These are phyloP conservation scores for Pythium monospermum DNA, from an alignment of 352 stramenopile species.

Conservation along the genomic window DNA sequence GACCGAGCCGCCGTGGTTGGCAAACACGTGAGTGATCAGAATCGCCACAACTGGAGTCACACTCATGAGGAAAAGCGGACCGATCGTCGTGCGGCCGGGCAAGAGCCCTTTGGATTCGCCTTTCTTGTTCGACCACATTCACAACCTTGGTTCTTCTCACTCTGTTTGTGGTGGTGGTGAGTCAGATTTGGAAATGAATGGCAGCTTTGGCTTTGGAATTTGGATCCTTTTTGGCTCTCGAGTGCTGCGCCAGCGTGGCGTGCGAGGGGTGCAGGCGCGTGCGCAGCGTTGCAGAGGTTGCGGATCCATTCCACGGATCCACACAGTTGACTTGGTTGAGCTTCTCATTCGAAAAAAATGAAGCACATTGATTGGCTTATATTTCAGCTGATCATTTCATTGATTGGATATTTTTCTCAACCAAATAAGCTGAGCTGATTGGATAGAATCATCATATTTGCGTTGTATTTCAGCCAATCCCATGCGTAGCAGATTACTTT, in stretches of 20 bases:
- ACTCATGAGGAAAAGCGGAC: slow-evolving; percentile 86
- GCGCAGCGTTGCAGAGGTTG: too few relatives aligned
- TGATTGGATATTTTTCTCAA: background rate
- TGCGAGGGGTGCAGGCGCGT: too few relatives aligned
- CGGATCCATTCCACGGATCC: too few relatives aligned
- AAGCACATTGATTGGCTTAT: too few relatives aligned
- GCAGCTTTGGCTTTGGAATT: too few relatives aligned
- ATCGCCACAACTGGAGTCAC: slow-evolving; percentile 79
- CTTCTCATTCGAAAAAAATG: too few relatives aligned
- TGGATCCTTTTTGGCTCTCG: too few relatives aligned
- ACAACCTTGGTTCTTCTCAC: too few relatives aligned
- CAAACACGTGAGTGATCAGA: slow-evolving; percentile 79
- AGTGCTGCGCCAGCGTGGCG: too few relatives aligned
- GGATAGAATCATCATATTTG: background rate
- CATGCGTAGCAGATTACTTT: background rate
- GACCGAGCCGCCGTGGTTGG: slow-evolving; percentile 43
- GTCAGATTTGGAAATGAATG: slow-evolving; percentile 6
- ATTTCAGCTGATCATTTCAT: background rate
- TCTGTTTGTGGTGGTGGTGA: too few relatives aligned
- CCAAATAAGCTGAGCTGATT: too few relatives aligned
- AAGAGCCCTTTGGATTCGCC: slow-evolving; percentile 65
- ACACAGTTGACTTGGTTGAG: too few relatives aligned
- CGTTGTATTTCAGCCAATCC: slow-evolving; percentile 1
- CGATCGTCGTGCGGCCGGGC: slow-evolving; percentile 75
- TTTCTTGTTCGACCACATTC: slow-evolving; percentile 74